Conservation (phyloP, 73 alveolate species). For the Uronychia setigera region DNA sequence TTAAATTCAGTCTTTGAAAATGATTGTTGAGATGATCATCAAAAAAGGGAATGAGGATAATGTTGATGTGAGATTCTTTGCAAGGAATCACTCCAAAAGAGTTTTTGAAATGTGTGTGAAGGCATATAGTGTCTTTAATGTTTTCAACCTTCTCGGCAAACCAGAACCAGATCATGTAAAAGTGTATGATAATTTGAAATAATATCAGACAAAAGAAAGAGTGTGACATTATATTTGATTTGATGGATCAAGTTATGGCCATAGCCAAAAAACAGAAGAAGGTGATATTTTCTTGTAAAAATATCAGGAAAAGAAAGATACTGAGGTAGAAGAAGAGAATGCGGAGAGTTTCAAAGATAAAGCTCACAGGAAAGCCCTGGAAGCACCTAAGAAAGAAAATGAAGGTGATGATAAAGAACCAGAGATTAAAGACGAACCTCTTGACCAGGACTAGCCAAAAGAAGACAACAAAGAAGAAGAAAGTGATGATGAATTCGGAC, state of each 20-base stretch:
- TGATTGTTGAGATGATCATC: slow-evolving; percentile 17
- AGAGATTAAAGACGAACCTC: neutral
- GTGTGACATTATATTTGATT: slow-evolving; percentile 5
- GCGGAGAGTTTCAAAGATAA: slow-evolving; percentile 29
- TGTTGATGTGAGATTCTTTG: slow-evolving; percentile 3
- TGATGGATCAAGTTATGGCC: slow-evolving; percentile 22
- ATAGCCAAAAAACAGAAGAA: neutral
- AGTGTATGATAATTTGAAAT: neutral
- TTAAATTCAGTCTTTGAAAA: neutral
- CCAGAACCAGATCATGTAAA: slow-evolving; percentile 38
- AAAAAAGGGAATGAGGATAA: slow-evolving; percentile 15
- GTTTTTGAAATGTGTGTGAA: slow-evolving; percentile 23
- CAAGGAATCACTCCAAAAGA: slow-evolving; percentile 10
- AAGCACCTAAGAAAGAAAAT: neutral
- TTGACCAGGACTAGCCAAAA: neutral
- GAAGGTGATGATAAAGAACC: neutral
- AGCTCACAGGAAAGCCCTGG: neutral
- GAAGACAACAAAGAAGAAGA: neutral
- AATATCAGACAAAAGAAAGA: slow-evolving; percentile 4
- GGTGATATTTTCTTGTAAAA: neutral
- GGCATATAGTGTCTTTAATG: slow-evolving; percentile 25
- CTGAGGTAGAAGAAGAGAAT: slow-evolving; percentile 6
- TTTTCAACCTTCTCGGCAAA: slow-evolving; percentile 26
- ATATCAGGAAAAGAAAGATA: neutral
- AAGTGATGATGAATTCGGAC: neutral